Evolutionary conservation across 371 early-diverging fungal genomes (phyloP).

Genomic region (Rhizopus delemar): DNA sequence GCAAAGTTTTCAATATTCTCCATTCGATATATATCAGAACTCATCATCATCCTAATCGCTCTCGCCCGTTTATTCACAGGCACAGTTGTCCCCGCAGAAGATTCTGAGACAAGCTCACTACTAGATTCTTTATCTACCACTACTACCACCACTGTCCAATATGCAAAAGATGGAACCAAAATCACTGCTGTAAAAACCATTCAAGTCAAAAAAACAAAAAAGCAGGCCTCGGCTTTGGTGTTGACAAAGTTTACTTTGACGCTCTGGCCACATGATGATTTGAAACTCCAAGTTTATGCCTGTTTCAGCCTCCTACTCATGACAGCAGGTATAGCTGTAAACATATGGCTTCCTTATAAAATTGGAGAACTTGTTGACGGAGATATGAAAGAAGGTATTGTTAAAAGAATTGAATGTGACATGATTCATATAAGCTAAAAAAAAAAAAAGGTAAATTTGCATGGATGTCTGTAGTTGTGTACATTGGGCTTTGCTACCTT

Average conservation of each 20-base stretch:
- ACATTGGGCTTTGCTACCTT: slow-evolving; percentile 71
- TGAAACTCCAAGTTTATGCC: slow-evolving; percentile 68
- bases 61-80: slow-evolving; percentile 30
- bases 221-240: not conserved
- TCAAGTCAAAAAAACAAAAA: not conserved
- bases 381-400: slow-evolving; percentile 32
- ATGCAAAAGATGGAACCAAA: not conserved
- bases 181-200: not conserved
- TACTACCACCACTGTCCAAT: slow-evolving; percentile 8
- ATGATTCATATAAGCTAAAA: not conserved
- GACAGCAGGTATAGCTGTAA: slow-evolving; percentile 73
- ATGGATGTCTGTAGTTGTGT: slow-evolving; percentile 71
- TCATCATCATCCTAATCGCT: slow-evolving; percentile 20
- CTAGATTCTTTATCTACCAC: not conserved
- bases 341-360: slow-evolving; percentile 78
- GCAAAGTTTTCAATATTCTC: slow-evolving; percentile 29
- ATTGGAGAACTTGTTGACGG: slow-evolving; percentile 77
- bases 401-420: no score
- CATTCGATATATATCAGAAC: slow-evolving; percentile 32
- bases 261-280: slow-evolving; percentile 80
- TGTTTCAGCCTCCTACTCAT: slow-evolving; percentile 69
- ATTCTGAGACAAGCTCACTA: slow-evolving; percentile 4
- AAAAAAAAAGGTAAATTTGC: slow-evolving; percentile 26
- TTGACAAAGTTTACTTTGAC: slow-evolving; percentile 54
- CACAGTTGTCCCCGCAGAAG: not conserved